Conservation (phyloP, 768 basidiomycete species). For the Suillus luteus region DNA sequence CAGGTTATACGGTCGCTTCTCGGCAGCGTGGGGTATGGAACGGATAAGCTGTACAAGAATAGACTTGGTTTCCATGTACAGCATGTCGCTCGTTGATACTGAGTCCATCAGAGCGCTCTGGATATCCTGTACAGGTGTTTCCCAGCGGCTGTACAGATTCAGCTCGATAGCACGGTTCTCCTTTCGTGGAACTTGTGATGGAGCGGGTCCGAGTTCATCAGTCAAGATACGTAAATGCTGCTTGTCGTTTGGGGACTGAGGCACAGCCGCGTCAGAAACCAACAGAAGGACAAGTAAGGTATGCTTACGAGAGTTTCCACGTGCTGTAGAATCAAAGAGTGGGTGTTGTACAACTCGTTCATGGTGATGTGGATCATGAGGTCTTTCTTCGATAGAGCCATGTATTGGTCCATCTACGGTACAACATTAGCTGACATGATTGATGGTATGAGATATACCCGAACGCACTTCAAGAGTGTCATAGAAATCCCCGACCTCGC, state of each 20-base stretch:
- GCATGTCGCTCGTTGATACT: conserved; percentile 96
- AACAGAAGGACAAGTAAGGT: neutral
- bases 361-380: conserved; percentile 97
- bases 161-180: conserved; percentile 95
- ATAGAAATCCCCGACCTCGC: conserved; percentile 99
- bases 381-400: conserved; percentile 99
- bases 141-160: conserved; percentile 95
- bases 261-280: conserved; percentile 10
- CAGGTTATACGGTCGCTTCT: conserved; percentile 89
- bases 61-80: conserved; percentile 99
- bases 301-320: conserved; percentile 85
- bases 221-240: conserved; percentile 95
- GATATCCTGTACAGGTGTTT: conserved; percentile 97
- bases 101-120: conserved; percentile 96
- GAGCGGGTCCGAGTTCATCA: conserved; percentile 93
- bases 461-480: conserved; percentile 88
- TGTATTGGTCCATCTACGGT: conserved; percentile 98
- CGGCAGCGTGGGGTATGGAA: conserved; percentile 82
- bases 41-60: conserved; percentile 98
- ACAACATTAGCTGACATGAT: neutral
- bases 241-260: conserved; percentile 94
- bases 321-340: conserved; percentile 92
- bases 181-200: conserved; percentile 94
- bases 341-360: conserved; percentile 99
- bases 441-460: conserved; percentile 1